Evolutionary conservation across 2,329 filamentous ascomycete genomes (phyloP).

Genomic region (Allantophomopsis cytisporea): DNA sequence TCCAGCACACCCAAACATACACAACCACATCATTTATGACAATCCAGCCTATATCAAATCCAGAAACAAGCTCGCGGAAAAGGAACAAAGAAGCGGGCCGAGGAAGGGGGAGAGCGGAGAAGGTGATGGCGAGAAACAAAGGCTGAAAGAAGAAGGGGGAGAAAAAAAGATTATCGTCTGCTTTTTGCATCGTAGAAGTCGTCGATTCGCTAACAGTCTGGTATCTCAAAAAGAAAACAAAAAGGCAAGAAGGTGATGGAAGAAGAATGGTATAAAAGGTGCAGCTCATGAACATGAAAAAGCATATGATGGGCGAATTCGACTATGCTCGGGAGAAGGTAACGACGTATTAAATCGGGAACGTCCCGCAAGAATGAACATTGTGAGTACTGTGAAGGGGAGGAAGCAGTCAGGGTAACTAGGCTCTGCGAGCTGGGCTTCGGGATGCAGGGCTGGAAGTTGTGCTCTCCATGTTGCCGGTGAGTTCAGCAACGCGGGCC

Average conservation of each 20-base stretch:
- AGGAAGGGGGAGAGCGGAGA: not conserved
- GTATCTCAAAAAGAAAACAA: slow-evolving; percentile 9
- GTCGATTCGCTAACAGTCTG: slow-evolving; percentile 12
- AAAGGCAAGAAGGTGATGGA: slow-evolving; percentile 1
- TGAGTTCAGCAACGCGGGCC: slow-evolving; percentile 88
- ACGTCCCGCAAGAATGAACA: not conserved
- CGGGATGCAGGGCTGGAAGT: slow-evolving; percentile 4
- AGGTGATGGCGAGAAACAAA: not conserved
- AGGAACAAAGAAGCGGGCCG: not conserved
- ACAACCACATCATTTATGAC: no score
- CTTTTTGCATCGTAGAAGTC: no score
- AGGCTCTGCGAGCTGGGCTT: slow-evolving; percentile 3
- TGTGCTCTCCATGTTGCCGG: slow-evolving; percentile 60
- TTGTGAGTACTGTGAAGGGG: not conserved
- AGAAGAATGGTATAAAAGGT: not conserved
- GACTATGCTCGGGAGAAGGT: not conserved
- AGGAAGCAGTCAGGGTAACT: not conserved
- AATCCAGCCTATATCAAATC: no score
- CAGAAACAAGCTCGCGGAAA: not conserved
- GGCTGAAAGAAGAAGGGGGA: not conserved
- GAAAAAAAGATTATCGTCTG: no score
- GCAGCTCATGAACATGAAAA: not conserved
- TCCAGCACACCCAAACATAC: no score
- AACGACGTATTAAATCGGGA: not conserved
- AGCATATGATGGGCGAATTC: not conserved